Evolutionary conservation across 371 early-diverging fungal species (phyloP), one percentile per base, ranked within the genome.

Genomic region (Mortierella sp.): DNA sequence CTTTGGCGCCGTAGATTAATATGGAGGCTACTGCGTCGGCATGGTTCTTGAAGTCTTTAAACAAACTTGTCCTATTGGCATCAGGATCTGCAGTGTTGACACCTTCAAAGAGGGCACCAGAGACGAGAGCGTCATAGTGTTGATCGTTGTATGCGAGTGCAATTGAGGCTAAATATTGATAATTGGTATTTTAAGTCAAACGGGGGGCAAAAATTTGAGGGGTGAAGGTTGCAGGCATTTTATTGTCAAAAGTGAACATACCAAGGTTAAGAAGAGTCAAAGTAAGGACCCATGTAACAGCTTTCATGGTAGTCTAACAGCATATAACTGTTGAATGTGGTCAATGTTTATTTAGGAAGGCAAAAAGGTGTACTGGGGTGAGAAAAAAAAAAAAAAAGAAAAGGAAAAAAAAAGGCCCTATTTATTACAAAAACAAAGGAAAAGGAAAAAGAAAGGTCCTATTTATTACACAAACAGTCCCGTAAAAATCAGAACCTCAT

Each of bases 11-110:
- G 26, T 39, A 47, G 26, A 64, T 62, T 37, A 70, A 57, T 8
- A 70, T 64, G 28, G 71, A 70, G 5, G 71, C 71, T 0, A 70
- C 71, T 24, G 59, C 71, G 37, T 70, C 64, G 16, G 71, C 71
- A 35, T 70, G 71, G 60, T 70, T 70, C 51, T 45, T 58, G 37
- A 12, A 32, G 20, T 70, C 64, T 16, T 45, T 26, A 12, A 70
- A 70, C 5, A 70, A 35, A 51, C 35, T 45, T 3, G 37, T 45
- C 1, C 24, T 22, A 49, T 70, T 64, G 6, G 71, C 64, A 45
- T 55, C 20, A 1, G 71, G 71, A 22, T 26, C 58, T 22, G 64
- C 64, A n/a, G 71, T 59, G 49, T 64, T 70, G 64, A 70, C 37
- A 12, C 71, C 71, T 28, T 49, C 59, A 49, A 70, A 64, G 51